Evolutionary conservation across 306 rosid genomes (phyloP).

Genomic region (Bauhinia variegata): DNA sequence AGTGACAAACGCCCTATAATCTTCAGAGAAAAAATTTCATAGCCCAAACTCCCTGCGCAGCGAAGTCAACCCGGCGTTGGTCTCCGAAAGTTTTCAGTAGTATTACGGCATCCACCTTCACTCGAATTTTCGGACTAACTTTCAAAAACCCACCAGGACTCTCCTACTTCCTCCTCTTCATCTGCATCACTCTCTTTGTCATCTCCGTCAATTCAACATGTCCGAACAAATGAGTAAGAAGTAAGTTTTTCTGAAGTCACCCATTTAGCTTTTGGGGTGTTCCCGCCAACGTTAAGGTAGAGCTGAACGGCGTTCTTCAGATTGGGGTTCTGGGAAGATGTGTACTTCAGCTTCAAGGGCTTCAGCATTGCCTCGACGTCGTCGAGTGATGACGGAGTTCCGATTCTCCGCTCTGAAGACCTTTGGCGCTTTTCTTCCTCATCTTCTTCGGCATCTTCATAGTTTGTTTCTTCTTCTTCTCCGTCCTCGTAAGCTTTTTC

Average conservation of each 20-base stretch:
- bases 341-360: slow-evolving; percentile 81
- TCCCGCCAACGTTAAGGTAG: slow-evolving; percentile 75
- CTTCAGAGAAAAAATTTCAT: slow-evolving; percentile 69
- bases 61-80: slow-evolving; percentile 84
- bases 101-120: slow-evolving; percentile 56
- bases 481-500: neutral
- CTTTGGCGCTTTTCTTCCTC: slow-evolving; percentile 31
- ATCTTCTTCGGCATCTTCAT: slow-evolving; percentile 61
- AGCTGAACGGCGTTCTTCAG: slow-evolving; percentile 78
- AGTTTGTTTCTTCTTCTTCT: slow-evolving; percentile 47
- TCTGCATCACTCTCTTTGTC: slow-evolving; percentile 42
- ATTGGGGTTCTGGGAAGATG: slow-evolving; percentile 49
- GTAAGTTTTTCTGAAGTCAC: slow-evolving; percentile 72
- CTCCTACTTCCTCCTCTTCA: slow-evolving; percentile 49
- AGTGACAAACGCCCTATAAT: slow-evolving; percentile 55
- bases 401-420: slow-evolving; percentile 55
- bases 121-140: slow-evolving; percentile 67
- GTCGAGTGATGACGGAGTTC: slow-evolving; percentile 69
- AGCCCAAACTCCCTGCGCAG: slow-evolving; percentile 92
- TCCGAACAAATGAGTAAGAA: slow-evolving; percentile 57
- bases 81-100: slow-evolving; percentile 67
- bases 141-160: slow-evolving; percentile 69
- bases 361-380: slow-evolving; percentile 83
- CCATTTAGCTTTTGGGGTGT: slow-evolving; percentile 90
- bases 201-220: slow-evolving; percentile 38